phyloP scores from a whole-genome alignment of 2,329 filamentous ascomycete genomes.

The Sarocladium brachiariae region DNA sequence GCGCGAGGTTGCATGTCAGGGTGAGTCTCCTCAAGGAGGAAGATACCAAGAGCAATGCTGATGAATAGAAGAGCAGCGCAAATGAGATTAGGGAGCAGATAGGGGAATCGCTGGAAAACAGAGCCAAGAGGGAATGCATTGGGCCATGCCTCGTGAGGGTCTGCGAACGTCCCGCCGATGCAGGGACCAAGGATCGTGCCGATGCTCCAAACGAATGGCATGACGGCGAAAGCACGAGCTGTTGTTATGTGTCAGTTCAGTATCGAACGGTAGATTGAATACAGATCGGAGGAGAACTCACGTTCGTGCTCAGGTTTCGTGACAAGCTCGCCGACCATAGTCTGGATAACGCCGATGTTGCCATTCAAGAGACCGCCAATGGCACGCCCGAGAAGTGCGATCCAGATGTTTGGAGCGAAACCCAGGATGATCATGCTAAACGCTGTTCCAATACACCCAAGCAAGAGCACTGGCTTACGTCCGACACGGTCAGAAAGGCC shows the following conservation, averaged over 20 bases:
- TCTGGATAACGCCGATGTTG: conserved; percentile 86
- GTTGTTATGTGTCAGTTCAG: conserved; percentile 15
- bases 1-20: conserved; percentile 64
- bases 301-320: conserved; percentile 79
- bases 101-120: conserved; percentile 74
- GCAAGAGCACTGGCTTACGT: conserved; percentile 75
- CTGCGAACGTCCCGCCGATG: conserved; percentile 80
- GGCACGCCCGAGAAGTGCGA: conserved; percentile 69
- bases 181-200: conserved; percentile 85
- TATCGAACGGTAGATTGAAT: conserved; percentile 9
- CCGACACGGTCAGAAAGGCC: conserved; percentile 73
- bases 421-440: conserved; percentile 78
- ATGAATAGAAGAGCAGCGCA: conserved; percentile 70
- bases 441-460: conserved; percentile 78
- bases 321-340: conserved; percentile 86
- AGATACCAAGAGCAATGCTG: conserved; percentile 73
- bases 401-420: conserved; percentile 75
- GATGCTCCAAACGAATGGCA: conserved; percentile 92
- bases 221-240: conserved; percentile 81
- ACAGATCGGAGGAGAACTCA: conserved; percentile 39
- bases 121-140: conserved; percentile 57
- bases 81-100: conserved; percentile 81
- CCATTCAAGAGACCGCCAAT: conserved; percentile 81
- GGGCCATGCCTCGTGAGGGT: conserved; percentile 70
- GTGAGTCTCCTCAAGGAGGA: conserved; percentile 83